Evolutionary conservation across 805 yeast species (phyloP), one percentile per base, ranked within the genome.

Genomic region (Saturnispora serradocipensis): DNA sequence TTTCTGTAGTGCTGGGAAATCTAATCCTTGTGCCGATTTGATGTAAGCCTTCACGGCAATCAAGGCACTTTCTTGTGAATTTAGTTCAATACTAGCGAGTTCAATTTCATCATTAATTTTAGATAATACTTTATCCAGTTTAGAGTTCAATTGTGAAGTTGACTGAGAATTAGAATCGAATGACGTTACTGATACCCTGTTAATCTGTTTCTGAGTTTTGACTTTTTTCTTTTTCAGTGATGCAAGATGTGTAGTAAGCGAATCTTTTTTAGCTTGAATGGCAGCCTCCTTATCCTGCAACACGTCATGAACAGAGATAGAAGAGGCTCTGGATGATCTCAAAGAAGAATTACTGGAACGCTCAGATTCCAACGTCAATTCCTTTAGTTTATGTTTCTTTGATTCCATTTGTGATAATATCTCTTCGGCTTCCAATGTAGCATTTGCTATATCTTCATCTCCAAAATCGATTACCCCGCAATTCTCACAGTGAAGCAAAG

Each of bases 1-100:
- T 6, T 49, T 32, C 9, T 40, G 28, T 24, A 52, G 28, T 10
- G 55, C 52, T 11, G 56, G 45, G 13, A 53, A 43, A 10, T 46
- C 22, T 48, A 56, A 39, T 16, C 36, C 43, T 45, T 50, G 45
- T 1, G 58, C 52, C 15, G 55, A 48, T 2, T 43, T 38, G 13
- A 58, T 50, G 49, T 58, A 56, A 6, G 54, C 53, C n/a, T 48
- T 30, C 13, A 58, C 54, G 5, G 56, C 58, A 22, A n/a, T 25
- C 4, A 57, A 38, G 2, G 58, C 58, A 43, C 53, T 55, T 22
- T 43, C 43, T 43, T 58, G 56, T 1, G 53, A 53, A 25, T 22
- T 24, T 28, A 56, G 22, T 36, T 53, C 59, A 39, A 51, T 45
- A 16, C 40, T 38, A 15, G 55, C 51, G 8, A 53, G 38, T 20